Evolutionary conservation across 169 alveolate genomes (phyloP).

Genomic region (Cryptosporidium felis): DNA sequence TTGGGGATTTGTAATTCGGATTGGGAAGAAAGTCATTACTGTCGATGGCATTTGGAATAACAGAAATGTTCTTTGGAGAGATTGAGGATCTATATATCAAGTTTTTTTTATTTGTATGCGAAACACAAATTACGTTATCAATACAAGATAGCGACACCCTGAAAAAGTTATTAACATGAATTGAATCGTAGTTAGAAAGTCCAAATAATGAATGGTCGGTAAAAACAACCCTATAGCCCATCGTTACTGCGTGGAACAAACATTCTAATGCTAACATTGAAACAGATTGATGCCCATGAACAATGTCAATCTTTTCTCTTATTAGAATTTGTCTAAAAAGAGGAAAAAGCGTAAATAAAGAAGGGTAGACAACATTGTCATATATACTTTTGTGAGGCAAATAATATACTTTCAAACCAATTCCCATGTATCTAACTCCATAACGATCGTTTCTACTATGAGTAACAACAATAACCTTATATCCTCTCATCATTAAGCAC

Average conservation of each 20-base stretch:
- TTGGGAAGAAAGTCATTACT: slow-evolving; percentile 85
- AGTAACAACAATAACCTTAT: slow-evolving; percentile 95
- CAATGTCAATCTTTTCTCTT: slow-evolving; percentile 95
- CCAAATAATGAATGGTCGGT: slow-evolving; percentile 99
- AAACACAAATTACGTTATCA: slow-evolving; percentile 93
- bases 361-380: slow-evolving; percentile 82
- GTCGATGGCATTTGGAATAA: slow-evolving; percentile 90
- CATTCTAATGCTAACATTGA: slow-evolving; percentile 81
- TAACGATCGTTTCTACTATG: slow-evolving; percentile 90
- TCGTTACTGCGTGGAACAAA: slow-evolving; percentile 81
- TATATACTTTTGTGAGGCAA: slow-evolving; percentile 87
- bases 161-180: slow-evolving; percentile 90
- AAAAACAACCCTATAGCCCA: slow-evolving; percentile 90
- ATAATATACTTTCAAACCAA: slow-evolving; percentile 98
- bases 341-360: slow-evolving; percentile 79
- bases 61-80: slow-evolving; percentile 91
- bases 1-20: slow-evolving; percentile 82
- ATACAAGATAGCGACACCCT: slow-evolving; percentile 75
- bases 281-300: slow-evolving; percentile 92
- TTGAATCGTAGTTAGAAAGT: slow-evolving; percentile 93
- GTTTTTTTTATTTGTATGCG: slow-evolving; percentile 94
- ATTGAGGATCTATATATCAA: slow-evolving; percentile 92
- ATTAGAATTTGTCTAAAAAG: slow-evolving; percentile 90
- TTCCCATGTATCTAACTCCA: slow-evolving; percentile 96
- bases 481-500: slow-evolving; percentile 92